These are phyloP conservation scores for Amborella trichopoda DNA, from an alignment of 164 flowering plant genomes.

Conservation along the genomic window DNA sequence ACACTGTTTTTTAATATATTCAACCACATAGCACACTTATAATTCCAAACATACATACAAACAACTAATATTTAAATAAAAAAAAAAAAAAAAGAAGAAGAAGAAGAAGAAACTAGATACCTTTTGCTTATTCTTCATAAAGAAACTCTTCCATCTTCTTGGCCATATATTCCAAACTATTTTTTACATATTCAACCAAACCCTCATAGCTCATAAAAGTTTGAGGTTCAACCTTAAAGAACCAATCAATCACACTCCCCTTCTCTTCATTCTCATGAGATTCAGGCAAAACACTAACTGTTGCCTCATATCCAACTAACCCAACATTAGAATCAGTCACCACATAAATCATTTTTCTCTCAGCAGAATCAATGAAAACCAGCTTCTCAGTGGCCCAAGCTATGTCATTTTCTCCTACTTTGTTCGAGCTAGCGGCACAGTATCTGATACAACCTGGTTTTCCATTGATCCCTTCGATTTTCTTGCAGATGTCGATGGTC, in stretches of 20 bases:
- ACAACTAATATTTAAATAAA: too few species aligned
- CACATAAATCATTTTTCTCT: slow-evolving; percentile 30
- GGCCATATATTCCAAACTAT: slow-evolving; percentile 25
- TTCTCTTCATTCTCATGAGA: slow-evolving; percentile 4
- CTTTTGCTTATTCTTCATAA: too few species aligned
- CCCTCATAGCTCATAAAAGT: slow-evolving; percentile 26
- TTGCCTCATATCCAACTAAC: slow-evolving; percentile 18
- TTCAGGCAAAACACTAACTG: slow-evolving; percentile 12
- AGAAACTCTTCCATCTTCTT: slow-evolving; percentile 31
- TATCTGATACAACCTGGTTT: slow-evolving; percentile 34
- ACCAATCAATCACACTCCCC: slow-evolving; percentile 31
- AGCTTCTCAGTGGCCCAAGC: slow-evolving; percentile 49
- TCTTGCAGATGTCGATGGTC: slow-evolving; percentile 14
- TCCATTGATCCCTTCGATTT: slow-evolving; percentile 21
- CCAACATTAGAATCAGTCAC: slow-evolving; percentile 28
- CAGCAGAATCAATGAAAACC: slow-evolving; percentile 16
- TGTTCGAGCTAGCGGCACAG: slow-evolving; percentile 15
- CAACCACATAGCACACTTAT: too few species aligned
- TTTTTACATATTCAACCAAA: slow-evolving; percentile 15
- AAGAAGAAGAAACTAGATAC: too few species aligned
- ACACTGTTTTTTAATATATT: too few species aligned
- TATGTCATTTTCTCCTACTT: not conserved
- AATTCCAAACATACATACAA: too few species aligned
- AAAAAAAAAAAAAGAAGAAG: too few species aligned
- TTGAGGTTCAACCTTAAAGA: slow-evolving; percentile 26